A percentile compares a stretch with the other conserved stretches of the same genome.
phyloP scores from a whole-genome alignment of 2,329 filamentous ascomycete genomes.

The Fusarium sororula region DNA sequence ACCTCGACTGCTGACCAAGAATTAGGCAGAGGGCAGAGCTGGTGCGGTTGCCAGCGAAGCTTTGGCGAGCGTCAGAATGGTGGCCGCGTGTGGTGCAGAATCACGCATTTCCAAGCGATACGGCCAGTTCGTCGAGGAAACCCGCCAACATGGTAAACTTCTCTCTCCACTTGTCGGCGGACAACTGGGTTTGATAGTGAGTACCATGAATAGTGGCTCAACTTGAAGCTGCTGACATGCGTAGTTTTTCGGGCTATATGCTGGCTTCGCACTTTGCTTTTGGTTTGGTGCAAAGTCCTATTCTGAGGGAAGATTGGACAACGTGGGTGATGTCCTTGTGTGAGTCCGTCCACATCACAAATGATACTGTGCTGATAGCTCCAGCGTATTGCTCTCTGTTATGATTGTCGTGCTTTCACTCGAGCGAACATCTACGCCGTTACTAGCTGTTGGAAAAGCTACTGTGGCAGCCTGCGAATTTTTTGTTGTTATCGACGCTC shows the following conservation, averaged over 20 bases:
- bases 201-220: neutral
- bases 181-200: conserved; percentile 60
- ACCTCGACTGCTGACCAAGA: neutral
- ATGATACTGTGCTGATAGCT: neutral
- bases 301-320: conserved; percentile 56
- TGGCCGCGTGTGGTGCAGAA: conserved; percentile 71
- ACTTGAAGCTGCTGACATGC: neutral
- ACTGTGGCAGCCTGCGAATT: conserved; percentile 67
- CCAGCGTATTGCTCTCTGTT: conserved; percentile 63
- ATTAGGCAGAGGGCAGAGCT: conserved; percentile 63
- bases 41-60: conserved; percentile 69
- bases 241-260: conserved; percentile 63
- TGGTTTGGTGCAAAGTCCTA: conserved; percentile 68
- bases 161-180: conserved; percentile 60
- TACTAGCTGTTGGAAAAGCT: conserved; percentile 67
- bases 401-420: conserved; percentile 67
- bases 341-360: conserved; percentile 45
- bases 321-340: conserved; percentile 65
- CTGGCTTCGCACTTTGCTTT: conserved; percentile 66
- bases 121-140: conserved; percentile 63
- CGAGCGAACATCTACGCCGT: conserved; percentile 64
- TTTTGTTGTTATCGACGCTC: conserved; percentile 63
- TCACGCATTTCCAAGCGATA: conserved; percentile 63
- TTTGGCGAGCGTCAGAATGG: conserved; percentile 67
- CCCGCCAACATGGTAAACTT: conserved; percentile 58